Evolutionary conservation across 2,329 filamentous ascomycete genomes (phyloP).

Genomic region (Aspergillus pseudoviridinutans): DNA sequence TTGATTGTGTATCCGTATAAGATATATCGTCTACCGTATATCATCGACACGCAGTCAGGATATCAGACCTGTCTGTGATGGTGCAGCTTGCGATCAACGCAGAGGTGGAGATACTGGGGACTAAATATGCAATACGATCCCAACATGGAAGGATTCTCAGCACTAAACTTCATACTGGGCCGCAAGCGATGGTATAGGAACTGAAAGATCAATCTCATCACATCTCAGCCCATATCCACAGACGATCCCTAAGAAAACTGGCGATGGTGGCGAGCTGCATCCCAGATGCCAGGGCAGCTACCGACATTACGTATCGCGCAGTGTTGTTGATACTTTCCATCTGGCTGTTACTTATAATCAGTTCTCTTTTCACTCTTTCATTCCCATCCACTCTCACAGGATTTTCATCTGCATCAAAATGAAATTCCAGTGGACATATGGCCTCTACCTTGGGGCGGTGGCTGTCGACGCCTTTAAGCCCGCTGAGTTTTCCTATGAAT

Average conservation of each 20-base stretch:
- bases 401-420: constrained; percentile 3
- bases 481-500: constrained; percentile 12
- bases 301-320: not conserved
- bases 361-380: not conserved
- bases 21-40: no score
- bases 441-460: constrained; percentile 9
- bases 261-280: not conserved
- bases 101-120: no score
- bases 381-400: not conserved
- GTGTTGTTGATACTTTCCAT: not conserved
- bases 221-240: not conserved
- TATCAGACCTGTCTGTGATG: no score
- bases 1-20: no score
- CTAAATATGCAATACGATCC: not conserved
- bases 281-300: not conserved
- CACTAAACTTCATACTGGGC: not conserved
- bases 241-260: not conserved
- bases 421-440: constrained; percentile 9
- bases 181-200: not conserved
- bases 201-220: not conserved
- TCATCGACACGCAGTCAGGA: no score
- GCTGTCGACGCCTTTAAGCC: constrained; percentile 14
- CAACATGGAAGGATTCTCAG: not conserved
- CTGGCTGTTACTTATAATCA: not conserved
- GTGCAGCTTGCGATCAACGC: not conserved